Conservation (phyloP, 2,329 filamentous ascomycete genomes). For the Cytospora mali region DNA sequence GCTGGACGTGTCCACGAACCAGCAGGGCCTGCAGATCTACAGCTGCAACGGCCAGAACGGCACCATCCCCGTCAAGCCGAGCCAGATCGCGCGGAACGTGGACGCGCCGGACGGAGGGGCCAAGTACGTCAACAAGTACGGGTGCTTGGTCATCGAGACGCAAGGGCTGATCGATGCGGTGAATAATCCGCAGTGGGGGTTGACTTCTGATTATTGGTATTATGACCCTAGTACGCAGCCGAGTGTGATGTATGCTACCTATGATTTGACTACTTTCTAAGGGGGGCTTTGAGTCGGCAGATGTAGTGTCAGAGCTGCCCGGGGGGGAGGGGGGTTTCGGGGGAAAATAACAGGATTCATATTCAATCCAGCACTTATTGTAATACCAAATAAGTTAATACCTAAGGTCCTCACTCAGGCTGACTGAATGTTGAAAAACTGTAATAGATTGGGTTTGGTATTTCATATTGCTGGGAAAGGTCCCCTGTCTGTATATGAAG, state of each 20-base stretch:
- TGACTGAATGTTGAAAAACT: too few relatives aligned
- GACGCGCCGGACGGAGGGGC: slow-evolving; percentile 10
- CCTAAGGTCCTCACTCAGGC: too few relatives aligned
- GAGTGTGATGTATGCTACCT: slow-evolving; percentile 20
- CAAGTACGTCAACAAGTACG: slow-evolving; percentile 23
- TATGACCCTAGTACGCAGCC: slow-evolving; percentile 14
- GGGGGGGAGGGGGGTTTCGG: too few relatives aligned
- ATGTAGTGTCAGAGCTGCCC: not conserved
- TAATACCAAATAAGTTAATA: too few relatives aligned
- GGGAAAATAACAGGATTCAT: too few relatives aligned
- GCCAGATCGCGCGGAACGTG: slow-evolving; percentile 18
- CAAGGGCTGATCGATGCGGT: slow-evolving; percentile 22
- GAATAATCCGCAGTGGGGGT: slow-evolving; percentile 22
- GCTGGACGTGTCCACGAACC: slow-evolving; percentile 18
- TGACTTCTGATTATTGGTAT: slow-evolving; percentile 18
- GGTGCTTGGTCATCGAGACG: slow-evolving; percentile 22
- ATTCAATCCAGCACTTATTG: too few relatives aligned
- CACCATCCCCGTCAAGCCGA: slow-evolving; percentile 23
- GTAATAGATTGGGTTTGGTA: too few relatives aligned
- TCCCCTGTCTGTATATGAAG: too few relatives aligned
- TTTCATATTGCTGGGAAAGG: too few relatives aligned
- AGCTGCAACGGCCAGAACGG: slow-evolving; percentile 24
- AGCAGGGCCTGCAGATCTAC: slow-evolving; percentile 24
- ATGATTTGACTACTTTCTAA: slow-evolving; percentile 16
- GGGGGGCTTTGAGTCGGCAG: too few relatives aligned